Evolutionary conservation across 2,329 filamentous ascomycete genomes (phyloP).

Genomic region (Stemphylium lycopersici): DNA sequence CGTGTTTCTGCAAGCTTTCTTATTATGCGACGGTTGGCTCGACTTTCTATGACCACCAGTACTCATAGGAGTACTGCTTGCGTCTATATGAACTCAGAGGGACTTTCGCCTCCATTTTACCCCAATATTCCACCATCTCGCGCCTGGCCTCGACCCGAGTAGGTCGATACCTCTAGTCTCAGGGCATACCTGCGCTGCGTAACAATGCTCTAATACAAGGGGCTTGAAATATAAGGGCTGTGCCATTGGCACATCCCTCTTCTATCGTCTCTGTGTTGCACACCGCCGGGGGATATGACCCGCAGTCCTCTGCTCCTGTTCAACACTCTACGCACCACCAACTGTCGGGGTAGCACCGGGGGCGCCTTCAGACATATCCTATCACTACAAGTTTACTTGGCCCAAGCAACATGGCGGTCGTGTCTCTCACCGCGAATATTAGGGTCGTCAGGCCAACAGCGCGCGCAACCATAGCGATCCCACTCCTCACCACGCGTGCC

Average conservation of each 20-base stretch:
- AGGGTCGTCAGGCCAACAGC: not conserved
- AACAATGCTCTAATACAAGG: no score
- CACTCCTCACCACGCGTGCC: constrained; percentile 3
- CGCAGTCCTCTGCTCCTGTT: no score
- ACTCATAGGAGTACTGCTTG: not conserved
- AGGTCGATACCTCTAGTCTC: not conserved
- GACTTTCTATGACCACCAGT: no score
- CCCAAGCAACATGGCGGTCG: no score
- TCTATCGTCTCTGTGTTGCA: no score
- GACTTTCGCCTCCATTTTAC: not conserved
- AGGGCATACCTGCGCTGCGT: no score
- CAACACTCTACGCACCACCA: not conserved
- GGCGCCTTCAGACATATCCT: not conserved
- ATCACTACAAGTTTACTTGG: not conserved
- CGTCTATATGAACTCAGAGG: no score
- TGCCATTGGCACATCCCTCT: no score
- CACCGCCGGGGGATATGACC: no score
- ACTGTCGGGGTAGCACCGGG: not conserved
- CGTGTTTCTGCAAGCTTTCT: no score
- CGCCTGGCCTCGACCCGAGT: not conserved
- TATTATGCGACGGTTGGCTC: no score
- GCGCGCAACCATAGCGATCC: not conserved
- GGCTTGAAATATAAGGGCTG: no score
- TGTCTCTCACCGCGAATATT: not conserved
- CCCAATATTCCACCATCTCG: not conserved